Conservation (phyloP, 1,284 basidiomycete genomes). For the Puccinia polysora region DNA sequence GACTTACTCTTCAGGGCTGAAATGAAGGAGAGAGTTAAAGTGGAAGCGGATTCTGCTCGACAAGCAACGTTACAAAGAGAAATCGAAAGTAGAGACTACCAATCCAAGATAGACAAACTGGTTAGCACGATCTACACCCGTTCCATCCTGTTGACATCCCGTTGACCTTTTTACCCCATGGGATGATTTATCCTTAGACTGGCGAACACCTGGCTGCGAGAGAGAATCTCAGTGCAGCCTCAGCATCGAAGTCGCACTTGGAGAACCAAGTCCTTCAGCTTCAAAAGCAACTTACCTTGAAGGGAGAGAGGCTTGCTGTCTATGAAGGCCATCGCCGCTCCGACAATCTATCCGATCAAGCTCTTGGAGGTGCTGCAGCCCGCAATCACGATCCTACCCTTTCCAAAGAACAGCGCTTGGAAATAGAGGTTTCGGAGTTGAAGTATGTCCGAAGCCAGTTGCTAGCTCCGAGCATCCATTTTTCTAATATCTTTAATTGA, state of each 20-base stretch:
- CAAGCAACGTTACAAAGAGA: slow-evolving; percentile 71
- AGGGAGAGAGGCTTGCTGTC: slow-evolving; percentile 75
- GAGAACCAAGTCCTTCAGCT: slow-evolving; percentile 71
- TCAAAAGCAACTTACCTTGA: slow-evolving; percentile 66
- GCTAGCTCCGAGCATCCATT: slow-evolving; percentile 42
- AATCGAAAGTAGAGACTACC: slow-evolving; percentile 71
- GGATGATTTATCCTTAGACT: slow-evolving; percentile 56
- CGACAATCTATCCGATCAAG: slow-evolving; percentile 18
- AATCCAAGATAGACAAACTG: slow-evolving; percentile 66
- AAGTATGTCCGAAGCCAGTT: slow-evolving; percentile 57
- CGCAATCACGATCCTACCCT: slow-evolving; percentile 55
- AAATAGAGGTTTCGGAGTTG: slow-evolving; percentile 76
- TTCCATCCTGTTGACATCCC: too few species aligned
- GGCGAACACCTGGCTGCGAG: slow-evolving; percentile 67
- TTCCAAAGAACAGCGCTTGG: slow-evolving; percentile 70
- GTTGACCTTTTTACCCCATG: too few species aligned
- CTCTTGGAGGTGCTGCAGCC: slow-evolving; percentile 32
- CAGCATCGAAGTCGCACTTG: slow-evolving; percentile 74
- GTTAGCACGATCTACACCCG: slow-evolving; percentile 56
- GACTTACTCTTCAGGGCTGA: slow-evolving; percentile 59
- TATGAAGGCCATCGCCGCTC: slow-evolving; percentile 62
- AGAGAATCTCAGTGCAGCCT: slow-evolving; percentile 67
- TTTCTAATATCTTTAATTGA: not conserved
- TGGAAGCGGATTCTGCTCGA: slow-evolving; percentile 72
- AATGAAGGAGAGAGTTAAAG: slow-evolving; percentile 66